A percentile compares a stretch with the other conserved stretches of the same genome.
These are phyloP conservation scores for Phialemoniopsis sp. DNA, from an alignment of 2,329 filamentous ascomycete genomes.

Conservation along the genomic window DNA sequence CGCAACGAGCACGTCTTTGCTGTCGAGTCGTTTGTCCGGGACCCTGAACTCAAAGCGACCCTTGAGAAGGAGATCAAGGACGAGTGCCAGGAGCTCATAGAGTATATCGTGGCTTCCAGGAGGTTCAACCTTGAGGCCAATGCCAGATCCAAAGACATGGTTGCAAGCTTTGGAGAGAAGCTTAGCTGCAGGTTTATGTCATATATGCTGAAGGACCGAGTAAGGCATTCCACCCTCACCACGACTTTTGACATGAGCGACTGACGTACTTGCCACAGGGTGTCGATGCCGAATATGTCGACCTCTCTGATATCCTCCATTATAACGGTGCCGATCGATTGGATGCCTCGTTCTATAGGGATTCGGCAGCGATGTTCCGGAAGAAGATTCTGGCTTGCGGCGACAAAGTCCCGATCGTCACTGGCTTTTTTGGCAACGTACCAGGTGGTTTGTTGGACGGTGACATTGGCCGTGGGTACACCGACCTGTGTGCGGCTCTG, in stretches of 20 bases:
- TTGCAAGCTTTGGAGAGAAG: constrained; percentile 95
- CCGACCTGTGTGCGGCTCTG: constrained; percentile 89
- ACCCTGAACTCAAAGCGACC: constrained; percentile 48
- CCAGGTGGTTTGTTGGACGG: constrained; percentile 84
- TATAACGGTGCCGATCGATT: constrained; percentile 57
- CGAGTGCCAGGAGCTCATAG: constrained; percentile 77
- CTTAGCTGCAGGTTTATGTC: constrained; percentile 91
- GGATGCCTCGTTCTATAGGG: constrained; percentile 66
- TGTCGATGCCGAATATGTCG: constrained; percentile 84
- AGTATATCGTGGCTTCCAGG: constrained; percentile 63
- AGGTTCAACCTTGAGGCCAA: constrained; percentile 72
- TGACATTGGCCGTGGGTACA: constrained; percentile 92
- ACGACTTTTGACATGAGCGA: background rate
- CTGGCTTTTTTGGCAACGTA: constrained; percentile 92
- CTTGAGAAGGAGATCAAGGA: constrained; percentile 65
- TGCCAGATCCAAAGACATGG: constrained; percentile 75
- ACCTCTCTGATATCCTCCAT: constrained; percentile 78
- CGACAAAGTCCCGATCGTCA: constrained; percentile 71
- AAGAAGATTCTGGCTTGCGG: constrained; percentile 63
- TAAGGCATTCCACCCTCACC: constrained; percentile 19
- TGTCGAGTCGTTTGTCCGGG: constrained; percentile 58
- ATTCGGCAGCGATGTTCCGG: constrained; percentile 55
- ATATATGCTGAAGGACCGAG: constrained; percentile 71
- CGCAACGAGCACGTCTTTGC: constrained; percentile 77
- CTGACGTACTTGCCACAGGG: constrained; percentile 41